phyloP scores from a whole-genome alignment of 108 stramenopile species.

The Cylindrotheca fusiformis region DNA sequence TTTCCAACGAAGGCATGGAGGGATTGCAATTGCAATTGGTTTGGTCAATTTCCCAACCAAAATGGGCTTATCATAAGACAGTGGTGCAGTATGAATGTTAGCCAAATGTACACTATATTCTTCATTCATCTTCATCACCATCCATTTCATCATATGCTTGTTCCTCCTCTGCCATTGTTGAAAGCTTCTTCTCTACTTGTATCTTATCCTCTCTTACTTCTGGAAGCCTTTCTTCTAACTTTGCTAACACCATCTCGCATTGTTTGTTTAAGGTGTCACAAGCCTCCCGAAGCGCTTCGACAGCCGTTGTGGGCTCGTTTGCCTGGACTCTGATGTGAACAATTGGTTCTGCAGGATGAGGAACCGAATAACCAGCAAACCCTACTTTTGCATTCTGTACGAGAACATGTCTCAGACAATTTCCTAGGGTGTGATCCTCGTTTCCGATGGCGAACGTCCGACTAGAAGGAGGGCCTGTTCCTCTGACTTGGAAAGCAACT shows the following conservation, averaged over 20 bases:
- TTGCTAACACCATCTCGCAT: conserved; percentile 68
- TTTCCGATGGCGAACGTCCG: conserved; percentile 88
- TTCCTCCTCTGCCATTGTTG: conserved; percentile 38
- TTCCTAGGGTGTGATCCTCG: conserved; percentile 97
- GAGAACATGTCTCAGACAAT: conserved; percentile 82
- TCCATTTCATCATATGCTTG: conserved; percentile 42
- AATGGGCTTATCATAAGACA: too few species aligned
- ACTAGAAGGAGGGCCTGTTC: conserved; percentile 63
- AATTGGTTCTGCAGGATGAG: conserved; percentile 94
- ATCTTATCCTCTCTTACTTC: conserved; percentile 68
- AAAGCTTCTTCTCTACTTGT: conserved; percentile 47
- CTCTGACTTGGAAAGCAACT: conserved; percentile 53
- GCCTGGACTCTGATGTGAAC: conserved; percentile 93
- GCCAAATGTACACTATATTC: too few species aligned
- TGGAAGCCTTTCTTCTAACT: conserved; percentile 61
- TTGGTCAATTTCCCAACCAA: too few species aligned
- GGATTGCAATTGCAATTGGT: too few species aligned
- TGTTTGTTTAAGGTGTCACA: conserved; percentile 66
- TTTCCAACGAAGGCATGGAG: too few species aligned
- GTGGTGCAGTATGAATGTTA: too few species aligned
- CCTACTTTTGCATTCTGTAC: conserved; percentile 58
- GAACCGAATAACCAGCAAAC: conserved; percentile 95
- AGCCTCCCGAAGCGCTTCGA: conserved; percentile 66
- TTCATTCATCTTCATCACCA: conserved; percentile 29
- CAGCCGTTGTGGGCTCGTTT: conserved; percentile 43